Evolutionary conservation across 768 basidiomycete species (phyloP), one percentile per base, ranked within the genome.

Genomic region (Termitomyces sp.): DNA sequence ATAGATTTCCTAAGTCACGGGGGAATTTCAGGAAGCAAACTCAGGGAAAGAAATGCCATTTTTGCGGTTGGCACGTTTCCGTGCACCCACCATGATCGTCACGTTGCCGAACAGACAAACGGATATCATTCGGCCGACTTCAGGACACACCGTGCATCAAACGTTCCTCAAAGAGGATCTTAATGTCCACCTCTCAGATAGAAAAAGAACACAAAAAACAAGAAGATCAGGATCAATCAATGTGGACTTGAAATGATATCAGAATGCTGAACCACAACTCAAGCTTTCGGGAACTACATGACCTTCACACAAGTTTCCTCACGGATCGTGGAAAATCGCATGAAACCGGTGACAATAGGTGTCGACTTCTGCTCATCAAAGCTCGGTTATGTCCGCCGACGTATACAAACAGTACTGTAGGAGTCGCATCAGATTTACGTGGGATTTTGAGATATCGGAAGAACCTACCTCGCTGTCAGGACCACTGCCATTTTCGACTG

Each of bases 381-480:
- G 62, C 16, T 67, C 63, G 14, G 59, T 65, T 59, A 71, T 71
- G 54, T 72, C 71, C 10, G 69, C 68, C 13, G 67, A 60, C 38
- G 61, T 50, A 61, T 72, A 72, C 23, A 67, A 59, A 62, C 71
- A 71, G 61, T 69, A 65, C 71, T 69, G 7, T 30, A 38, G 48
- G 54, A 32, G n/a, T 5, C 5, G 6, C 20, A 4, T 33, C 5
- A 41, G 33, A 30, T 1, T 1, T 1, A 26, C 9, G 26, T 12
- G 13, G n/a, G 10, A 44, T 30, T 12, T 16, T 5, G 6, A 14
- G 13, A 33, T 16, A 12, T 28, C 5, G 41, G 3, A 4, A 40
- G n/a, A 13, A 50, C 68, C 53, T 57, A 74, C 72, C 35, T 55
- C 66, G 66, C 69, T 66, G 56, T 74, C 72, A 12, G 72, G 69